These are phyloP conservation scores for Ophiocordyceps unilateralis DNA, from an alignment of 2,329 filamentous ascomycete genomes.

Conservation along the genomic window DNA sequence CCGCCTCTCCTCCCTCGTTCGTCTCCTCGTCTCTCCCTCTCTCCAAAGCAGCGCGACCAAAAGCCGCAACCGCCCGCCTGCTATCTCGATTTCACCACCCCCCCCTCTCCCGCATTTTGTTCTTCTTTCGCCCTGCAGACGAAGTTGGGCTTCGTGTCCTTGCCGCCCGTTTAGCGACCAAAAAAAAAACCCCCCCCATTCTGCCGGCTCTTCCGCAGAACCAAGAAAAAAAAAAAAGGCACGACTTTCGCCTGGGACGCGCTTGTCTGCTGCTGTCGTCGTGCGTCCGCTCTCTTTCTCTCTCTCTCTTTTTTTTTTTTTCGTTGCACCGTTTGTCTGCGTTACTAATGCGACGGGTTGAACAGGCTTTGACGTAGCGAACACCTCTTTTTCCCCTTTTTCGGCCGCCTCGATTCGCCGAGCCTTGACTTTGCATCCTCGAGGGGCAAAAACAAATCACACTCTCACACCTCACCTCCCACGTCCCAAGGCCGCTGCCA, in stretches of 20 bases:
- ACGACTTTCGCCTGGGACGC: no score
- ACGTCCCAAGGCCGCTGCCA: conserved; percentile 23
- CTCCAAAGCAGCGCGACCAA: neutral
- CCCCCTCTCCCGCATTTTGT: conserved; percentile 1
- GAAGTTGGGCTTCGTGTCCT: no score
- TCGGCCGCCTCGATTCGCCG: neutral
- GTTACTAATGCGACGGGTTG: neutral
- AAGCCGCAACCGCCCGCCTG: no score
- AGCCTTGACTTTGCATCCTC: neutral
- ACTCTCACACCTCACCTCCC: neutral
- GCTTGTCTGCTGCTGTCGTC: neutral
- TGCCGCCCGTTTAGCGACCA: no score
- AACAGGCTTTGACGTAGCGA: neutral
- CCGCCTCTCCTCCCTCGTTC: neutral
- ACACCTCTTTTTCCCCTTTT: neutral
- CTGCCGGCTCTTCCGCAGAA: no score
- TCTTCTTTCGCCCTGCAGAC: neutral
- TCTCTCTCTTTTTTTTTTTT: no score
- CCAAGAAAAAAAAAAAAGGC: no score
- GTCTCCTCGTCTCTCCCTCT: neutral
- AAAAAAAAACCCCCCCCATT: no score
- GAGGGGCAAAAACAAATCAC: neutral
- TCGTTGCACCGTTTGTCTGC: no score
- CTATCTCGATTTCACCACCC: conserved; percentile 2
- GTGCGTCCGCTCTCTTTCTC: no score